phyloP scores from a whole-genome alignment of 129 eudicot species.

The Pseudognaphalium luteoalbum region DNA sequence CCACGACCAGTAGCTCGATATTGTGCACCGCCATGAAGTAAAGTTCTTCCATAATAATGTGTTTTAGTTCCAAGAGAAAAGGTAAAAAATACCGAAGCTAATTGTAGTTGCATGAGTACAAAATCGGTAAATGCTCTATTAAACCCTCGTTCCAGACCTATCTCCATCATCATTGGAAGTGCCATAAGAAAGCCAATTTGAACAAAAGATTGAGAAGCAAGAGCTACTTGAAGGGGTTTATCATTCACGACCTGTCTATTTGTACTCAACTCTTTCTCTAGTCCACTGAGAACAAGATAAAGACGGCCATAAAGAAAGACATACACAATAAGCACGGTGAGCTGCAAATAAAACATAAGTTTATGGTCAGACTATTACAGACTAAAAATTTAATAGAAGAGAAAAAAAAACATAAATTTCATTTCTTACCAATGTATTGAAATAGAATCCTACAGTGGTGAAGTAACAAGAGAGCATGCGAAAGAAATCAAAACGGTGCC shows the following conservation, averaged over 20 bases:
- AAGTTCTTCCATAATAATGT: slow-evolving; percentile 86
- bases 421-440: slow-evolving; percentile 68
- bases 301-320: slow-evolving; percentile 92
- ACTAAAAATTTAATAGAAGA: background rate
- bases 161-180: slow-evolving; percentile 98
- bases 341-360: slow-evolving; percentile 46
- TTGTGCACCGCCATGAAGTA: slow-evolving; percentile 97
- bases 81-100: slow-evolving; percentile 88
- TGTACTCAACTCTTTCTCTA: slow-evolving; percentile 57
- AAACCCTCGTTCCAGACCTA: slow-evolving; percentile 87
- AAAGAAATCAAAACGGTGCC: slow-evolving; percentile 95
- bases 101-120: slow-evolving; percentile 87
- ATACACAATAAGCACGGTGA: slow-evolving; percentile 77
- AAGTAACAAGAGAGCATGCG: slow-evolving; percentile 91
- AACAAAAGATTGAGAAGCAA: slow-evolving; percentile 90
- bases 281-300: slow-evolving; percentile 88
- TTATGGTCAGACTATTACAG: background rate
- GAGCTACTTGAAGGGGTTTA: slow-evolving; percentile 95
- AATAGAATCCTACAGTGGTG: slow-evolving; percentile 92
- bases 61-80: slow-evolving; percentile 90
- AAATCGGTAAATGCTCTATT: slow-evolving; percentile 79
- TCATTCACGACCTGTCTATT: slow-evolving; percentile 62
- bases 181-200: slow-evolving; percentile 93
- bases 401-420: background rate
- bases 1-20: slow-evolving; percentile 94